Evolutionary conservation across 805 yeast genomes (phyloP).

Genomic region (Starmerella floris): DNA sequence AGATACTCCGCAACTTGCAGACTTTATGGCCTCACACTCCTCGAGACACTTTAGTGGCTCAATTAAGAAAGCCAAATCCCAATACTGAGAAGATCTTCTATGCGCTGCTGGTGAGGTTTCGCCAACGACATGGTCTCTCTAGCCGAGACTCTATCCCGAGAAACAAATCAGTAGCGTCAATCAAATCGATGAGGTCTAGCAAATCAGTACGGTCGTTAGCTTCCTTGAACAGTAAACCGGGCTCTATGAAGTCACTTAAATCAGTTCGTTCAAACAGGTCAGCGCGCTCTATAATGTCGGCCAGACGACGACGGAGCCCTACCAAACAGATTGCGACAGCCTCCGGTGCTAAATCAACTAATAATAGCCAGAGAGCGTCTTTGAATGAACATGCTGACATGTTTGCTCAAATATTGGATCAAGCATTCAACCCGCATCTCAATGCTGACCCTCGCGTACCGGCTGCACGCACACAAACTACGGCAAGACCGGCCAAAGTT

Average conservation of each 20-base stretch:
- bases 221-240: constrained; percentile 8
- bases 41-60: constrained; percentile 38
- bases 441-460: neutral
- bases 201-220: constrained; percentile 17
- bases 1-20: constrained; percentile 60
- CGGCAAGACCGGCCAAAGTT: neutral
- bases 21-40: constrained; percentile 73
- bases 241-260: constrained; percentile 11
- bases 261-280: constrained; percentile 16
- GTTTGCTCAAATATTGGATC: constrained; percentile 26
- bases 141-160: constrained; percentile 11
- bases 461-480: neutral
- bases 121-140: constrained; percentile 43
- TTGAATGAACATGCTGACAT: constrained; percentile 5
- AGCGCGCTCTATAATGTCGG: constrained; percentile 7
- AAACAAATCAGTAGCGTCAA: constrained; percentile 13
- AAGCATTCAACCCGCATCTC: constrained; percentile 20
- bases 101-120: constrained; percentile 56
- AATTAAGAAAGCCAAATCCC: constrained; percentile 42
- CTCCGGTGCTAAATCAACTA: no score
- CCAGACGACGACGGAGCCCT: constrained; percentile 11
- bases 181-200: constrained; percentile 16
- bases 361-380: neutral
- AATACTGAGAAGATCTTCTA: constrained; percentile 73
- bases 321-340: constrained; percentile 2